These are phyloP conservation scores for Lasiodiplodia sp. DNA, from an alignment of 2,329 filamentous ascomycete genomes.

Conservation along the genomic window DNA sequence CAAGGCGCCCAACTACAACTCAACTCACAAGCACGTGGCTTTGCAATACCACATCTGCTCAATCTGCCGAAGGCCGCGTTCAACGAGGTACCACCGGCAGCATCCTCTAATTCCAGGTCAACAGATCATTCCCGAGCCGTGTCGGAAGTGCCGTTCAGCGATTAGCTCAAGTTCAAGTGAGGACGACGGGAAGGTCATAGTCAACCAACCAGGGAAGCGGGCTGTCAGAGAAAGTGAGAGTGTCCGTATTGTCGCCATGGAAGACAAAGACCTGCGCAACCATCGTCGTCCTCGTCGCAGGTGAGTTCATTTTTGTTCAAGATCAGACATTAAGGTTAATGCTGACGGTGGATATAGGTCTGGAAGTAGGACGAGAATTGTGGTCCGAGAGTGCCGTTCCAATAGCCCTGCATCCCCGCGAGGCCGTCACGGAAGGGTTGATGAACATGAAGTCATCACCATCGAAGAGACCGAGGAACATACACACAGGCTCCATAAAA, in stretches of 20 bases:
- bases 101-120: constrained; percentile 46
- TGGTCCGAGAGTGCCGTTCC: constrained; percentile 5
- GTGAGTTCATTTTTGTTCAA: background rate
- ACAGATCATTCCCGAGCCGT: constrained; percentile 37
- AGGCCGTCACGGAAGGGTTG: constrained; percentile 37
- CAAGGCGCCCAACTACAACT: constrained; percentile 33
- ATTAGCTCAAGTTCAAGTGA: constrained; percentile 37
- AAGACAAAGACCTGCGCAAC: constrained; percentile 35
- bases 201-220: constrained; percentile 22
- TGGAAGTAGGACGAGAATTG: constrained; percentile 29
- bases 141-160: constrained; percentile 39
- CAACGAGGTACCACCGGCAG: constrained; percentile 43
- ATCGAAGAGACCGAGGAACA: constrained; percentile 35
- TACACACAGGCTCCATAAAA: constrained; percentile 36
- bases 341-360: constrained; percentile 8
- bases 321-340: background rate
- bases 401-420: constrained; percentile 32
- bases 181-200: constrained; percentile 26
- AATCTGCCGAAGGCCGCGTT: constrained; percentile 44
- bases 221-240: constrained; percentile 30
- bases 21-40: background rate
- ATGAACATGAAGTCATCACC: constrained; percentile 31
- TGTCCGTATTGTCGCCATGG: constrained; percentile 32
- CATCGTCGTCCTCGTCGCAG: constrained; percentile 38
- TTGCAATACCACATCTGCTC: constrained; percentile 45